Base-by-base conservation (phyloP, 495 filamentous ascomycete species). In the Acidiella bohemica region DNA sequence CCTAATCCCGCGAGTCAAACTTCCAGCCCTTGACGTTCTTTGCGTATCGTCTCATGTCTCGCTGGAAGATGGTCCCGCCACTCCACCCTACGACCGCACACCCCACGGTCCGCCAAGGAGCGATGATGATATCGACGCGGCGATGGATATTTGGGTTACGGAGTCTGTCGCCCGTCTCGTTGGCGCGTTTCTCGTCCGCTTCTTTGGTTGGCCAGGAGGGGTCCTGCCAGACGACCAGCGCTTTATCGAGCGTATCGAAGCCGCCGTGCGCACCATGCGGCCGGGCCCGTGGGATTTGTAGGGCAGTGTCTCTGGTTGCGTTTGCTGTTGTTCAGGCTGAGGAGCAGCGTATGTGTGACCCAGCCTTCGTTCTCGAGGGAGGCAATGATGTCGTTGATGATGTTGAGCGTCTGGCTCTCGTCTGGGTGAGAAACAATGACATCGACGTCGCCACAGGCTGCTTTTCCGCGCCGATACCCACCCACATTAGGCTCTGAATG, bases 101-200 rank as follows among this genome's bases (percentile, higher is more conserved):
- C 0, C 92, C 90, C 2, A 80, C 72, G 3, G 83, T 90, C 22
- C 73, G 76, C 80, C 87, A 92, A 0, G 86, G 87, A 13, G 75
- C 75, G 42, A 96, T 68, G 53, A 99, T 93, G 45, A 99, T 93
- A 54, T 96, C 88, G 5, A 99, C 86, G 13, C 87, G 68, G 14
- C 85, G 72, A 52, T 94, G 87, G 4, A 67, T 67, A 51, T 88
- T 85, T 0, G 76, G 71, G 41, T 88, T 85, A 3, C 34, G 18
- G 20, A 37, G 17, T n/a, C 20, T 23, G 10, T 24, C 34, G 40
- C 70, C 72, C 4, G 55, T 48, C 27, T 59, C 50, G 0, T 57
- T 48, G 37, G 67, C 50, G 3, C 23, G 37, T 0, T 45, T 53
- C 11, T 57, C 41, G 28, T 66, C 60, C 3, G 45, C 51, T 5